phyloP scores from a whole-genome alignment of 768 basidiomycete species.

The Tremella mesenterica region DNA sequence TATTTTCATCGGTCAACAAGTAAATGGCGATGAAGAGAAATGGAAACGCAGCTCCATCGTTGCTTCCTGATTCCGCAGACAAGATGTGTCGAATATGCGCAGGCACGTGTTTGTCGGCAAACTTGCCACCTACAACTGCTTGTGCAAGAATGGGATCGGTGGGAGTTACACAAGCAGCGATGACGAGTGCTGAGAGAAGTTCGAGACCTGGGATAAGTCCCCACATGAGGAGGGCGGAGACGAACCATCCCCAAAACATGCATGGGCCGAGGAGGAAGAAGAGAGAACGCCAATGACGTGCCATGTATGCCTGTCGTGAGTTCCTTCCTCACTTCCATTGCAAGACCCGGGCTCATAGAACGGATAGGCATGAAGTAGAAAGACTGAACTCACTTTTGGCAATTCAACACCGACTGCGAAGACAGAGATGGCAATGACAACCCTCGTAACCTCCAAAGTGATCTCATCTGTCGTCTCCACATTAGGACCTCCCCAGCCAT shows the following conservation, averaged over 20 bases:
- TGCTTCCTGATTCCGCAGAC: slow-evolving; percentile 83
- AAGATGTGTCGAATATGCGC: slow-evolving; percentile 68
- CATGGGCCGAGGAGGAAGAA: slow-evolving; percentile 61
- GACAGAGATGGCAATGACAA: slow-evolving; percentile 90
- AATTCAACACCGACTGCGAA: slow-evolving; percentile 97
- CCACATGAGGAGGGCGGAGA: slow-evolving; percentile 77
- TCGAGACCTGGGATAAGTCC: slow-evolving; percentile 79
- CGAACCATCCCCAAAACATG: slow-evolving; percentile 75
- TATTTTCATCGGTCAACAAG: slow-evolving; percentile 60
- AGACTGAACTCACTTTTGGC: slow-evolving; percentile 50
- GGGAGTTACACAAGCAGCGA: slow-evolving; percentile 86
- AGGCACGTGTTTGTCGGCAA: slow-evolving; percentile 89
- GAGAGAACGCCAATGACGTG: slow-evolving; percentile 82
- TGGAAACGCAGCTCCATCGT: slow-evolving; percentile 94
- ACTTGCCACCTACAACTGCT: slow-evolving; percentile 88
- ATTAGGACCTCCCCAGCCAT: slow-evolving; percentile 55
- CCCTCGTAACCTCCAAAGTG: slow-evolving; percentile 81
- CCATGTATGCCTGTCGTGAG: slow-evolving; percentile 65
- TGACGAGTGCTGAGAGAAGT: slow-evolving; percentile 79
- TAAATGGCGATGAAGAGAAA: slow-evolving; percentile 79
- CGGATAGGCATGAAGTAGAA: not conserved
- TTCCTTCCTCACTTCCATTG: not conserved
- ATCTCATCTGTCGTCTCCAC: slow-evolving; percentile 55
- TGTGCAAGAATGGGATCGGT: slow-evolving; percentile 92
- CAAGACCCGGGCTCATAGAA: not conserved